Conservation (phyloP, 2,329 filamentous ascomycete species). For the Xylogone sp. region DNA sequence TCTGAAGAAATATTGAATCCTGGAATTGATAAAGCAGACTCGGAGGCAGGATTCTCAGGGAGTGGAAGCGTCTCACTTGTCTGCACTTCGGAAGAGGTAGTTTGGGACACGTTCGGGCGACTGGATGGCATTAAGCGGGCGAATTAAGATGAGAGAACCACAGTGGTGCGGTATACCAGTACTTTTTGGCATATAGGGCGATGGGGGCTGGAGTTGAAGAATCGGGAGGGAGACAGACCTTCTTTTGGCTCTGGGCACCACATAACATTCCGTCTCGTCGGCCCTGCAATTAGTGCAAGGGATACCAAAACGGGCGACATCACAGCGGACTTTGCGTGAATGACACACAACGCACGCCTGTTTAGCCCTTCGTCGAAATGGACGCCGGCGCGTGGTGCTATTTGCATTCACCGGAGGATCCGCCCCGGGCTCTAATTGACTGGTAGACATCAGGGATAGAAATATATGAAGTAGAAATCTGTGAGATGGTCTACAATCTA, state of each 20-base stretch:
- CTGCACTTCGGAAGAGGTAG: background rate
- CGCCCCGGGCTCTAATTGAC: background rate
- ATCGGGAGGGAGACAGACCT: background rate
- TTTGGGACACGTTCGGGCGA: background rate
- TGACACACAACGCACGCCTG: conserved; percentile 11
- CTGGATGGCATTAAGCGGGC: too few species aligned
- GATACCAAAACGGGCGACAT: conserved; percentile 5
- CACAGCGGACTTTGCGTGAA: conserved; percentile 8
- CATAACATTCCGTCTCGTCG: background rate
- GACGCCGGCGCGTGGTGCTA: background rate
- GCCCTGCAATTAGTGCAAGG: conserved; percentile 6
- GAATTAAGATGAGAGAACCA: too few species aligned
- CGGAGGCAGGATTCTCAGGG: background rate
- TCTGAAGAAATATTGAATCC: background rate
- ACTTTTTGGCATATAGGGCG: too few species aligned
- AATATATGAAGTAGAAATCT: too few species aligned
- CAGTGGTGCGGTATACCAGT: too few species aligned
- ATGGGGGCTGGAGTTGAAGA: background rate
- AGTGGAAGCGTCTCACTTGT: background rate
- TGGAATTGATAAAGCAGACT: background rate
- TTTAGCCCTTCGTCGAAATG: conserved; percentile 4
- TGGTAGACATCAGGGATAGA: background rate
- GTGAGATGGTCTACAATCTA: too few species aligned
- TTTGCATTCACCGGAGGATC: background rate
- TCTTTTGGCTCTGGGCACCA: background rate